These are phyloP conservation scores for Pichia gijzeniarum DNA, from an alignment of 805 yeast species.

Conservation along the genomic window DNA sequence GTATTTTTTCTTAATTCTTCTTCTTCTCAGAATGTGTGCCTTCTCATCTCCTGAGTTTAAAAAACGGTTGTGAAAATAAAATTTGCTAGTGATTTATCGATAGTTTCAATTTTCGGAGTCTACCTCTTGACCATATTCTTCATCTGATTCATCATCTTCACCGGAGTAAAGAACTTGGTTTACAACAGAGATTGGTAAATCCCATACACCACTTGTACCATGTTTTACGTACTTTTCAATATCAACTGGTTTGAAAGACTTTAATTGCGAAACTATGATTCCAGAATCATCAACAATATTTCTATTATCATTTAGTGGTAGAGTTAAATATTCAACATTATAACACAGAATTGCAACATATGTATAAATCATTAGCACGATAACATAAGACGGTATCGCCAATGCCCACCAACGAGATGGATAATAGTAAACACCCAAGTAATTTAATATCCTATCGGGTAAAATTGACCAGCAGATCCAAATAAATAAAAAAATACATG, in stretches of 20 bases:
- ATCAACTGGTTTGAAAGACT: constrained; percentile 12
- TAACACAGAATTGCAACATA: constrained; percentile 67
- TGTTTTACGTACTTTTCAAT: constrained; percentile 39
- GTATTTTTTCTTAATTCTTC: too few relatives aligned
- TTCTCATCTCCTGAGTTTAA: too few relatives aligned
- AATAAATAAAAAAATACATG: constrained; percentile 46
- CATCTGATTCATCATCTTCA: too few relatives aligned
- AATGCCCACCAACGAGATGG: constrained; percentile 93
- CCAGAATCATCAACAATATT: constrained; percentile 66
- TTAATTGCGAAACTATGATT: constrained; percentile 23
- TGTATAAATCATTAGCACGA: constrained; percentile 65
- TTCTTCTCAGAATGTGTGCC: too few relatives aligned
- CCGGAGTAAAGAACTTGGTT: constrained; percentile 50
- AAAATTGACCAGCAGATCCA: constrained; percentile 71
- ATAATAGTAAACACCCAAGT: constrained; percentile 59
- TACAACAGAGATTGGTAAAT: constrained; percentile 67
- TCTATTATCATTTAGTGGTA: constrained; percentile 49
- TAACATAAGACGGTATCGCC: constrained; percentile 63
- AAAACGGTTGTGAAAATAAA: too few relatives aligned
- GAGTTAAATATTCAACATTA: constrained; percentile 70
- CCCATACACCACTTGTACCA: constrained; percentile 83
- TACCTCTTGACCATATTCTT: constrained; percentile 37
- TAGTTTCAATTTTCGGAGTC: constrained; percentile 31
- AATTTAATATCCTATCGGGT: constrained; percentile 53
- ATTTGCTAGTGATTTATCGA: too few relatives aligned